Evolutionary conservation across 1,284 basidiomycete species (phyloP).

Genomic region (Mycosarcoma maydis): DNA sequence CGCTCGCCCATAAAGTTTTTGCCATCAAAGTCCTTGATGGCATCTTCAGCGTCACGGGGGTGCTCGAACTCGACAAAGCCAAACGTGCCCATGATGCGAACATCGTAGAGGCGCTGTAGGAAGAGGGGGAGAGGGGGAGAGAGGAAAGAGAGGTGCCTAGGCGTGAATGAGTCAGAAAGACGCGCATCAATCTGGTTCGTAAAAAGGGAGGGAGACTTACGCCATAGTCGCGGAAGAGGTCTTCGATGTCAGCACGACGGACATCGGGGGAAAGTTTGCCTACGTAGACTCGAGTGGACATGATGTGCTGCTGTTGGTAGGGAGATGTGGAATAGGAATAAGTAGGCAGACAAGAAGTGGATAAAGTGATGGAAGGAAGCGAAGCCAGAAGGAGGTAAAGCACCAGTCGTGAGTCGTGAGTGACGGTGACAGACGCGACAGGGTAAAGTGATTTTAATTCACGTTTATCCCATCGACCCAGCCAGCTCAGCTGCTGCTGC

Average conservation of each 20-base stretch:
- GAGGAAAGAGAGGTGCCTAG: too few species aligned
- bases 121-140: neutral
- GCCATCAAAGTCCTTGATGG: conserved; percentile 64
- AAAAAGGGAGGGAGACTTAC: conserved; percentile 31
- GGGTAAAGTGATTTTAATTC: too few species aligned
- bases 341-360: neutral
- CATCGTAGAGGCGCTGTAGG: conserved; percentile 48
- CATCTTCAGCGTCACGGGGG: conserved; percentile 64
- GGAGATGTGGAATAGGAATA: neutral
- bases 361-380: conserved; percentile 3
- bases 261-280: conserved; percentile 60
- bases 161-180: too few species aligned
- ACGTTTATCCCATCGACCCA: too few species aligned
- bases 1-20: conserved; percentile 64
- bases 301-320: conserved; percentile 5
- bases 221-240: conserved; percentile 64
- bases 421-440: too few species aligned
- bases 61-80: conserved; percentile 66
- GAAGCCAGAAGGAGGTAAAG: conserved; percentile 4
- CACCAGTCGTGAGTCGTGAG: too few species aligned
- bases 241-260: conserved; percentile 59
- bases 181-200: too few species aligned
- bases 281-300: conserved; percentile 62
- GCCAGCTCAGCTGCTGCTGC: neutral
- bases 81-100: conserved; percentile 64